These are phyloP conservation scores for Myxozyma mucilagina DNA, from an alignment of 805 yeast species.

Conservation along the genomic window DNA sequence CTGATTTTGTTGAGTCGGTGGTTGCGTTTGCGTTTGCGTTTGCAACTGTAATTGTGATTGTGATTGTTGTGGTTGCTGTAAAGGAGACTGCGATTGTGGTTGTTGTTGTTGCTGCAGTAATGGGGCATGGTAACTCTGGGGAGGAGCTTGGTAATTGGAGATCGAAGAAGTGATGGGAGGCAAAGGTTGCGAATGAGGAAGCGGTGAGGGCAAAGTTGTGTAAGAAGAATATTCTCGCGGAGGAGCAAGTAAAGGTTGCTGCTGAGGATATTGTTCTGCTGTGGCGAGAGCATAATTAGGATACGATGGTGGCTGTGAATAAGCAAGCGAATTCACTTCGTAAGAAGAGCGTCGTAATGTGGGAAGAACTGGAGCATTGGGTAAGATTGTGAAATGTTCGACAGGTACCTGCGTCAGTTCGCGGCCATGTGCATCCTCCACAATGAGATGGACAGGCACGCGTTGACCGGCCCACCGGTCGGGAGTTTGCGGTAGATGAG, in stretches of 20 bases:
- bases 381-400: constrained; percentile 8
- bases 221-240: constrained; percentile 1
- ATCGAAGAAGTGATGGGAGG: not conserved
- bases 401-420: constrained; percentile 22
- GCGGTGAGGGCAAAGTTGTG: constrained; percentile 2
- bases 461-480: constrained; percentile 22
- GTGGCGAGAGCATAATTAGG: not conserved
- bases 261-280: not conserved
- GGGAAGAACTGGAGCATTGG: constrained; percentile 5
- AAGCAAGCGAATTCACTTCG: not conserved
- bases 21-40: not conserved
- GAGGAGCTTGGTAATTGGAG: not conserved
- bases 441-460: constrained; percentile 19
- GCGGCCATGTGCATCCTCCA: constrained; percentile 26
- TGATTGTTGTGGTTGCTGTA: constrained; percentile 12
- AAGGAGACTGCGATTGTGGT: not conserved
- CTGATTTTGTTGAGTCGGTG: not conserved
- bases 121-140: not conserved
- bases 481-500: constrained; percentile 21
- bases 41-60: no score
- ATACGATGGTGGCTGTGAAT: not conserved
- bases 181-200: not conserved
- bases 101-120: constrained; percentile 5
- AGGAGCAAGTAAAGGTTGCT: not conserved
- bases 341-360: constrained; percentile 5